Percentiles rank a stretch among this genome's conserved stretches.
phyloP scores from a whole-genome alignment of 2,329 filamentous ascomycete genomes.

The Colletotrichum sojae region DNA sequence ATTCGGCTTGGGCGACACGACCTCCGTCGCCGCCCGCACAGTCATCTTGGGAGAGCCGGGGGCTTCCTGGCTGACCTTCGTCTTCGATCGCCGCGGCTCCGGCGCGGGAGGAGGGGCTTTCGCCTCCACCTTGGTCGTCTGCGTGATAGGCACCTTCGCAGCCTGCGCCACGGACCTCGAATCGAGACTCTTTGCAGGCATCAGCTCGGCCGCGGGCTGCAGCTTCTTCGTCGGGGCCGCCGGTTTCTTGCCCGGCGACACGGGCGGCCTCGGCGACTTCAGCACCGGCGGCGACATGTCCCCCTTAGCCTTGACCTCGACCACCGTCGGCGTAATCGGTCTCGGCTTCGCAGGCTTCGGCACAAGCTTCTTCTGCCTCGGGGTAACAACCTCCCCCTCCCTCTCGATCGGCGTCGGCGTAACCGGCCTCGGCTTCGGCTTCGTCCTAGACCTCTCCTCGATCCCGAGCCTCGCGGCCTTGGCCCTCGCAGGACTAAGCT shows the following conservation, averaged over 20 bases:
- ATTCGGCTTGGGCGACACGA: conserved; percentile 52
- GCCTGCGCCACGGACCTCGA: background rate
- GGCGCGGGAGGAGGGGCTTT: conserved; percentile 13
- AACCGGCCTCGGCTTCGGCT: conserved; percentile 42
- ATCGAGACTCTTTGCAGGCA: background rate
- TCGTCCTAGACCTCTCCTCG: conserved; percentile 30
- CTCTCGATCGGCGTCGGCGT: conserved; percentile 2
- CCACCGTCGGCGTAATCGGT: no score
- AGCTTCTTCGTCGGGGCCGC: background rate
- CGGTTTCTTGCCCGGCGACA: conserved; percentile 8
- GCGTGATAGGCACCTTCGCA: conserved; percentile 1
- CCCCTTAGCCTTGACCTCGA: no score
- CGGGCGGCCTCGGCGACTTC: conserved; percentile 8
- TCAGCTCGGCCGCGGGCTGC: background rate
- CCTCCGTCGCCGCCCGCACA: conserved; percentile 42
- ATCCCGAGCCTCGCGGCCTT: conserved; percentile 29
- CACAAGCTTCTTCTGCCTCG: background rate
- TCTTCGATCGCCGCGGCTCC: conserved; percentile 31
- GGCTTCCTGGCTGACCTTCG: conserved; percentile 19
- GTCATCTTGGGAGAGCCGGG: conserved; percentile 42
- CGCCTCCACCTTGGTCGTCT: background rate
- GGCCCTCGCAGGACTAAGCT: conserved; percentile 44
- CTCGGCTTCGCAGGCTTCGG: background rate
- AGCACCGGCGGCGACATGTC: no score
- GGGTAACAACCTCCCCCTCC: no score